Conservation (phyloP, 176 grass and related monocot genomes). For the Oryza brachyantha region DNA sequence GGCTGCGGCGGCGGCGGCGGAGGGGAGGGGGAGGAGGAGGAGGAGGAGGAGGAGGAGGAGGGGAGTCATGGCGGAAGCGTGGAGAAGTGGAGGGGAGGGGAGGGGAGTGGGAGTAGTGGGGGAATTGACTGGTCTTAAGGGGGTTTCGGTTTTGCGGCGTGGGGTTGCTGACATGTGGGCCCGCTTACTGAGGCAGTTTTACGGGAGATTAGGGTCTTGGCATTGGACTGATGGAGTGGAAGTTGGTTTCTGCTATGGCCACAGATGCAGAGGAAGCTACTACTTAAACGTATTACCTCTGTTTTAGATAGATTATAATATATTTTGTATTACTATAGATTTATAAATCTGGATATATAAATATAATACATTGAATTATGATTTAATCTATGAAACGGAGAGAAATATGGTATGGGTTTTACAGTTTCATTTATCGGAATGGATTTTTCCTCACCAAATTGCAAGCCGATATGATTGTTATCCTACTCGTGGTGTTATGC, state of each 20-base stretch:
- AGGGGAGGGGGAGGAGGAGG: constrained; percentile 10
- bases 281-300: no score
- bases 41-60: constrained; percentile 27
- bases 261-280: not conserved
- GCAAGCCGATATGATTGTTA: no score
- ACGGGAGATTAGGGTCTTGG: not conserved
- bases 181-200: not conserved
- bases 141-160: not conserved
- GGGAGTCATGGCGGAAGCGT: constrained; percentile 41
- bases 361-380: no score
- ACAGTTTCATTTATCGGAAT: no score
- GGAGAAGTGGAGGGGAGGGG: constrained; percentile 15
- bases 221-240: no score
- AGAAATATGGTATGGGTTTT: no score
- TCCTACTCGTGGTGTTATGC: no score
- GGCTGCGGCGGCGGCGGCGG: not conserved
- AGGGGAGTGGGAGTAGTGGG: not conserved
- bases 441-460: no score
- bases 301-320: no score
- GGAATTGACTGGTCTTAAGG: not conserved
- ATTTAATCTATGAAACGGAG: no score
- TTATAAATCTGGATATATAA: no score
- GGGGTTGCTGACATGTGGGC: not conserved
- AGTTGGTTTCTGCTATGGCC: not conserved
- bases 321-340: no score